Evolutionary conservation across 352 stramenopile species (phyloP).

Genomic region (Globisporangium camurandrum): DNA sequence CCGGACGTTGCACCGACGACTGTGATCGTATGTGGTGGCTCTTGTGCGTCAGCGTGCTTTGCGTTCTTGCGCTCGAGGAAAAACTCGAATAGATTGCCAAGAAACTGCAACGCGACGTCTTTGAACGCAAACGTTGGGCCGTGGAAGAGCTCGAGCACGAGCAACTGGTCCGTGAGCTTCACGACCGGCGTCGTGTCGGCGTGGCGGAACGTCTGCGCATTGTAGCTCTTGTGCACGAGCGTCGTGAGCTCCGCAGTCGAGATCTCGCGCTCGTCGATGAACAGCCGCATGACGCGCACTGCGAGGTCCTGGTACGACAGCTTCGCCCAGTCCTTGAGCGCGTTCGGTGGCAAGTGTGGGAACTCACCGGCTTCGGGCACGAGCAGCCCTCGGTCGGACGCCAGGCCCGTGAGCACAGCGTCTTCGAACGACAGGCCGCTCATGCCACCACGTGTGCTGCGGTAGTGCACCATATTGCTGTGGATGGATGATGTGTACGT

Average conservation of each 20-base stretch:
- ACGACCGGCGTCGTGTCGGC: conserved; percentile 93
- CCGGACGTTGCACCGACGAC: conserved; percentile 97
- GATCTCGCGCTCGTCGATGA: conserved; percentile 95
- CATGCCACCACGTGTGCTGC: conserved; percentile 76
- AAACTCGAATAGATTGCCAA: conserved; percentile 99
- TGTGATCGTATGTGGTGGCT: conserved; percentile 80
- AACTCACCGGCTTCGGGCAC: conserved; percentile 76
- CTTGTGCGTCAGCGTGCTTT: conserved; percentile 30
- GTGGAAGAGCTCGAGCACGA: conserved; percentile 98
- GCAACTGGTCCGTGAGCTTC: conserved; percentile 82
- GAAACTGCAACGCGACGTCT: conserved; percentile 98
- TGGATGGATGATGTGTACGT: neutral
- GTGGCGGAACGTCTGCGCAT: conserved; percentile 84
- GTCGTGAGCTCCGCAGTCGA: conserved; percentile 80
- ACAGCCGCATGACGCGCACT: conserved; percentile 94
- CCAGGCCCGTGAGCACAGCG: conserved; percentile 81
- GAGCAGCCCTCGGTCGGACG: conserved; percentile 75
- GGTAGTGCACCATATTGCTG: conserved; percentile 72
- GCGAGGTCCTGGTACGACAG: conserved; percentile 94
- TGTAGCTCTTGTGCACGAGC: conserved; percentile 93
- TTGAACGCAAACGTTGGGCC: conserved; percentile 99
- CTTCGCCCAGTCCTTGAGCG: conserved; percentile 70
- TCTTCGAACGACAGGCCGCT: conserved; percentile 81
- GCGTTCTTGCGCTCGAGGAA: conserved; percentile 91
- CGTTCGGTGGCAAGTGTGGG: conserved; percentile 58